Base-by-base conservation (phyloP, 1,284 basidiomycete genomes). In the Malassezia nana region DNA sequence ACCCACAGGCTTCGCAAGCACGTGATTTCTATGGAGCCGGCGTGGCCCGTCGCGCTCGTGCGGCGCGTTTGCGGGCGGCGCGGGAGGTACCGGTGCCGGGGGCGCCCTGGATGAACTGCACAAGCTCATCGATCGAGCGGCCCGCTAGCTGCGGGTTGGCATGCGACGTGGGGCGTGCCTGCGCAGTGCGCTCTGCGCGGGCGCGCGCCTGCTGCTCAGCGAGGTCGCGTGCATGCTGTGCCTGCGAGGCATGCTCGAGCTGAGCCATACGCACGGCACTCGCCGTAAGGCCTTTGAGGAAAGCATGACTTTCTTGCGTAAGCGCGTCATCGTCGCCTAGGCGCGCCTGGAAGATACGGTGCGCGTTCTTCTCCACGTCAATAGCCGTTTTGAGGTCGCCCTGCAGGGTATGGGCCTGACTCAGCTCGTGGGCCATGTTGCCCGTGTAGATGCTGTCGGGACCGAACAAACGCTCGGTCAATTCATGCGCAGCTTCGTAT, bases 301-400 rank as follows among this genome's bases (percentile, higher is more conserved):
- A 71, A n/a, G 57, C 50, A 18, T 69, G 63, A 39, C 62, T 63
- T 59, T 72, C 69, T 53, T 68, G 62, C 20, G 71, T 72, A 42
- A 67, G 65, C 8, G 63, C 58, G 46, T 74, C 70, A 1, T 72
- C 71, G 59, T 67, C 67, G 45, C 71, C 71, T 25, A 72, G 58
- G 16, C 65, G 52, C 25, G 50, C 62, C 35, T 69, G 65, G 51
- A 74, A 72, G 38, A 74, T 60, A 13, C 67, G 57, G 51, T 61
- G 59, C 2, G 67, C 67, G 43, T 71, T 66, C 59, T 72, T 72
- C 48, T 69, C 70, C 12, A 66, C 57, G 16, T 49, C 41, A 33
- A 74, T 60, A 15, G 71, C 71, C 38, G 60, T 61, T 50, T 69
- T 67, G 52, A 74, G 60, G 49, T 72, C 71, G 42, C 64, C 67